Base-by-base conservation (phyloP, 257 asterid species). In the Solanum sparsipilum region DNA sequence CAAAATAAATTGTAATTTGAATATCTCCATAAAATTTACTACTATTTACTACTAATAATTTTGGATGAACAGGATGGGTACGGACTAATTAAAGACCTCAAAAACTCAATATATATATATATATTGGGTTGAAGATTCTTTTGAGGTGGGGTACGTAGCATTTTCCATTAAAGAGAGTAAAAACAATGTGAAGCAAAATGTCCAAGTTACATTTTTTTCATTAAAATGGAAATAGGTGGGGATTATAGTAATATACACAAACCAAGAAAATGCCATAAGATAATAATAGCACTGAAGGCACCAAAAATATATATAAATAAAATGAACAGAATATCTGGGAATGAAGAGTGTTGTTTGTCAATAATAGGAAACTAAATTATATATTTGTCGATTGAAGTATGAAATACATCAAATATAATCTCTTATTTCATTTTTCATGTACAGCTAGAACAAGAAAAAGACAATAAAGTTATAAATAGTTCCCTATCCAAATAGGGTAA, bases 201-300 rank as follows among this genome's bases (percentile, higher is more conserved):
- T 35, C 23, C 46, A 88, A 71, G 58, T 48, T 85, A 84, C 18
- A 48, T n/a, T 21, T 71, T 39, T 25, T 46, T 58, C 88, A 84
- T 27, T 13, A 34, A 88, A 84, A 72, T 84, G 81, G 88, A 88
- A 88, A 84, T 71, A 72, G 87, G 90, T 72, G 74, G 85, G 88
- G 85, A 38, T 46, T 48, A 31, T 79, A 58, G 58, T 87, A 39
- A 18, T 25, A 31, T 71, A 38, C 86, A 58, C 25, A 86, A 35
- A 58, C 46, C 65, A 63, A 65, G 44, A 85, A 48, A 36, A 7
- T 44, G 23, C 38, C 83, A 82, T 58, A 27, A 58, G 25, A 81
- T 20, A 87, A 29, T 58, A 70, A 46, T 81, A 16, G 84, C 78
- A 27, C 36, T 18, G 6, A 11, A 34, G 31, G 88, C 68, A 44